Percentiles rank a stretch among this genome's conserved stretches.
Evolutionary conservation across 2,329 filamentous ascomycete species (phyloP).

Genomic region (Fulvia fulva): DNA sequence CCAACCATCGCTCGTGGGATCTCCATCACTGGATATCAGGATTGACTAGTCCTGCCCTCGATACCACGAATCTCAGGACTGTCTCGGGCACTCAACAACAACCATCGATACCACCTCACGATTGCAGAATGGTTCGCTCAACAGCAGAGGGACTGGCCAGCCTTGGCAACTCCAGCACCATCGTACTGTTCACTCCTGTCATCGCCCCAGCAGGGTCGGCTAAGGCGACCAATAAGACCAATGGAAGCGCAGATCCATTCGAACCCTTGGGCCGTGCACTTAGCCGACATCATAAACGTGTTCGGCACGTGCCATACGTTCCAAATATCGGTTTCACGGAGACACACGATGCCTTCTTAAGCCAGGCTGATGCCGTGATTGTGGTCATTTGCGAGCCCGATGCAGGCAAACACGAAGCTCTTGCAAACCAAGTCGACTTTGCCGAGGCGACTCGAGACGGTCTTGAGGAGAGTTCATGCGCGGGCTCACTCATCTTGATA

Average conservation of each 20-base stretch:
- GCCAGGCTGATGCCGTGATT: constrained; percentile 56
- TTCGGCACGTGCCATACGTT: constrained; percentile 70
- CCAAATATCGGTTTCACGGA: constrained; percentile 60
- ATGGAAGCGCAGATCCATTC: constrained; percentile 61
- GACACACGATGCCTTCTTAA: constrained; percentile 60
- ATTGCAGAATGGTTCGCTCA: constrained; percentile 18
- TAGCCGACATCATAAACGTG: constrained; percentile 54
- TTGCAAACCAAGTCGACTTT: constrained; percentile 24
- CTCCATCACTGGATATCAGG: not conserved
- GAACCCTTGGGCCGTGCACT: constrained; percentile 65
- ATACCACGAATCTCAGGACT: not conserved
- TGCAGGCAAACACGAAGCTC: constrained; percentile 28
- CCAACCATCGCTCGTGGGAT: no score
- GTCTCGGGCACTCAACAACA: not conserved
- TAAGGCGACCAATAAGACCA: constrained; percentile 42
- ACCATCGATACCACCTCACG: not conserved
- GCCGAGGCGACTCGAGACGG: constrained; percentile 16
- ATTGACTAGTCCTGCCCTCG: not conserved
- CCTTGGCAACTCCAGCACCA: constrained; percentile 36
- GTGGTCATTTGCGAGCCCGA: constrained; percentile 54
- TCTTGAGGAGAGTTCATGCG: constrained; percentile 6
- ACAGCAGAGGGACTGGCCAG: constrained; percentile 12
- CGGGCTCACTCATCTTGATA: constrained; percentile 14
- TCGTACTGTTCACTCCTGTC: constrained; percentile 46
- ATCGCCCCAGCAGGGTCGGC: constrained; percentile 20